Evolutionary conservation across 192 early-diverging fungal genomes (phyloP).

Genomic region (Rhizoclosmatium sp.): DNA sequence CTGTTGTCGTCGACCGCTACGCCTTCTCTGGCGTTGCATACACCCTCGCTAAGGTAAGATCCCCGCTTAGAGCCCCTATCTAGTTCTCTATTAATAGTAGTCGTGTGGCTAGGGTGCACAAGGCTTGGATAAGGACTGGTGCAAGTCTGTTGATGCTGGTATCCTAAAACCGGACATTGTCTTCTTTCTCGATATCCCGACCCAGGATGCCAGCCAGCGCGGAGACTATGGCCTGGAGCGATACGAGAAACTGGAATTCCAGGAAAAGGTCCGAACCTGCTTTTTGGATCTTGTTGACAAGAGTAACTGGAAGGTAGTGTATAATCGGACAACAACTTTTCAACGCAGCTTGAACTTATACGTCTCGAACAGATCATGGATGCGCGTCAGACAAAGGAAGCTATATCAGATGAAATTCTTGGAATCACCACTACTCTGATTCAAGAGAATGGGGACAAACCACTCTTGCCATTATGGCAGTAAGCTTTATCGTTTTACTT

Average conservation of each 20-base stretch:
- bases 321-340: not conserved
- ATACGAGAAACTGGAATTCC: conserved; percentile 88
- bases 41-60: conserved; percentile 80
- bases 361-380: conserved; percentile 12
- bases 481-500: not conserved
- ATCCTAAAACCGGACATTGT: conserved; percentile 86
- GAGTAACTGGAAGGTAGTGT: conserved; percentile 31
- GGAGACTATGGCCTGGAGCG: conserved; percentile 92
- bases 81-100: not conserved
- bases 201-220: conserved; percentile 76
- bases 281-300: conserved; percentile 69
- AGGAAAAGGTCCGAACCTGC: conserved; percentile 75
- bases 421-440: not conserved
- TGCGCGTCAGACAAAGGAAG: conserved; percentile 21
- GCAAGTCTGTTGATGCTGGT: conserved; percentile 84
- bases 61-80: not conserved
- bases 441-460: not conserved
- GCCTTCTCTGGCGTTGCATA: conserved; percentile 96
- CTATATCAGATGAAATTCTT: conserved; percentile 8
- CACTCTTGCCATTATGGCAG: conserved; percentile 10
- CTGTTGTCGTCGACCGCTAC: conserved; percentile 91
- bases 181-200: conserved; percentile 85
- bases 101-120: conserved; percentile 38
- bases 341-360: not conserved
- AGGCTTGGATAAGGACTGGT: conserved; percentile 86